Percentiles rank a stretch among this genome's conserved stretches.
These are phyloP conservation scores for Aspergillus intermedius DNA, from an alignment of 2,329 filamentous ascomycete species.

Conservation along the genomic window DNA sequence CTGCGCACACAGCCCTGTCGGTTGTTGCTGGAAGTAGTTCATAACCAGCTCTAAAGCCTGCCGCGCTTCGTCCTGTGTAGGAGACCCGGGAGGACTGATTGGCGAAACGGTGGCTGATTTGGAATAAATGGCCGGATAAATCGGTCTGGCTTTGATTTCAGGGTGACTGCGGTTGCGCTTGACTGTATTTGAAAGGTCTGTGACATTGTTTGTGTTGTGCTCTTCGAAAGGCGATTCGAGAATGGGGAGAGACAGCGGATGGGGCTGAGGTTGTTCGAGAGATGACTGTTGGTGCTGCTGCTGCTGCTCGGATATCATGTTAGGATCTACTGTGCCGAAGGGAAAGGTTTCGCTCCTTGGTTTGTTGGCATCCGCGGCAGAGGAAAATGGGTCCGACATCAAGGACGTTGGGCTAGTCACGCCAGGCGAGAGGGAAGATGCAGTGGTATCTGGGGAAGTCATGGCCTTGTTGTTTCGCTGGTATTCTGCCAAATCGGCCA, in stretches of 20 bases:
- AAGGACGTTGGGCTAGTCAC: conserved; percentile 70
- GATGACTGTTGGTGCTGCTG: not conserved
- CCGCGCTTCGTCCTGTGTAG: conserved; percentile 78
- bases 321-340: conserved; percentile 50
- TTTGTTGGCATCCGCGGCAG: conserved; percentile 54
- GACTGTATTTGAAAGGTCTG: conserved; percentile 29
- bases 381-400: conserved; percentile 68
- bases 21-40: conserved; percentile 69
- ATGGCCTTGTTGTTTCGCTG: conserved; percentile 61
- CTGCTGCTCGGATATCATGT: conserved; percentile 33
- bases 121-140: conserved; percentile 33
- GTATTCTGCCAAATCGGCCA: conserved; percentile 57
- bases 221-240: conserved; percentile 49
- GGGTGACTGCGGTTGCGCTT: conserved; percentile 41
- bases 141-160: conserved; percentile 37
- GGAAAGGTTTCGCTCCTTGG: conserved; percentile 87
- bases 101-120: conserved; percentile 40
- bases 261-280: not conserved
- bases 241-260: conserved; percentile 35
- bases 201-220: conserved; percentile 29
- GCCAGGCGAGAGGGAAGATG: conserved; percentile 62
- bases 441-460: conserved; percentile 59
- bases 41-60: conserved; percentile 75
- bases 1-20: conserved; percentile 64
- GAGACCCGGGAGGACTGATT: conserved; percentile 57